Evolutionary conservation across 768 basidiomycete species (phyloP).

Genomic region (Fomitopsis pulvina): DNA sequence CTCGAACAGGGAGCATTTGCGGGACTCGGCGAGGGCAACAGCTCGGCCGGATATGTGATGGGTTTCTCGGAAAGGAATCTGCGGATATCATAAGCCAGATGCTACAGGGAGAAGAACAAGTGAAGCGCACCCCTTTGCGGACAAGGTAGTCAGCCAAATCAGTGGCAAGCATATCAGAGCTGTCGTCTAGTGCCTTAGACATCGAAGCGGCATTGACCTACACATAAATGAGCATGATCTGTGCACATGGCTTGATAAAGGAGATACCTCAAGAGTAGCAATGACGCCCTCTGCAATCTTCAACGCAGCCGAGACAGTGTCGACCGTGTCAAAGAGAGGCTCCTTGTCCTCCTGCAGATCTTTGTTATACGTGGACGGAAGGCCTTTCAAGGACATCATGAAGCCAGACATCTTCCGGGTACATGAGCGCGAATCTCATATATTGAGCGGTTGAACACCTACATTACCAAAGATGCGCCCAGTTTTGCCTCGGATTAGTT

Average conservation of each 20-base stretch:
- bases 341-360: constrained; percentile 99
- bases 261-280: constrained; percentile 77
- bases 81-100: constrained; percentile 1
- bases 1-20: constrained; percentile 73
- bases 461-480: constrained; percentile 93
- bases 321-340: constrained; percentile 90
- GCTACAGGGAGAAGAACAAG: constrained; percentile 5
- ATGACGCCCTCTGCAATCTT: constrained; percentile 94
- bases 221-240: not conserved
- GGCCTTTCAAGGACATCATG: constrained; percentile 93
- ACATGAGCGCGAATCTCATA: not conserved
- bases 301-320: constrained; percentile 82
- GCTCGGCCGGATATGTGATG: constrained; percentile 97
- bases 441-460: constrained; percentile 18
- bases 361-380: constrained; percentile 99
- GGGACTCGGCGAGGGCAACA: constrained; percentile 87
- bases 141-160: constrained; percentile 98
- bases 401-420: constrained; percentile 86
- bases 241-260: not conserved
- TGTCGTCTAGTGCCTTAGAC: constrained; percentile 55
- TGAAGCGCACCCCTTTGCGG: constrained; percentile 81
- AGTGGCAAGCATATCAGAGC: constrained; percentile 99
- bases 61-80: constrained; percentile 98
- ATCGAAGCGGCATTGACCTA: constrained; percentile 90
- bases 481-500: constrained; percentile 90